Conservation (phyloP, 169 alveolate species). For the Neospora caninum region DNA sequence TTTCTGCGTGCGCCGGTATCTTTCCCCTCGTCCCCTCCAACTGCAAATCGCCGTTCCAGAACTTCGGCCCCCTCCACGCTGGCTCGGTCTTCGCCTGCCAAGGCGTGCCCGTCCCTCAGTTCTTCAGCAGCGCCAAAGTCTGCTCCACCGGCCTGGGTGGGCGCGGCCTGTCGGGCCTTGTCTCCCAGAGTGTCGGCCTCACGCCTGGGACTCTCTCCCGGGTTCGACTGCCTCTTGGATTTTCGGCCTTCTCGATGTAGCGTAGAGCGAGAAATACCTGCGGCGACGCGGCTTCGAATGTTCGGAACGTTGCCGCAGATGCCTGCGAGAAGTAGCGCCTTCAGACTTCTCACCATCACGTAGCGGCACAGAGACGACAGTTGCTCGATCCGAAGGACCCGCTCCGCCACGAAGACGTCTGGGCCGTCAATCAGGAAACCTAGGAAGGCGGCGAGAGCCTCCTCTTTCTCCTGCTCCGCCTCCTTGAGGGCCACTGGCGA, state of each 20-base stretch:
- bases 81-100: too few relatives aligned
- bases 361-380: slow-evolving; percentile 71
- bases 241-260: not conserved
- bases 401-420: slow-evolving; percentile 68
- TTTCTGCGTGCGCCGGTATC: too few relatives aligned
- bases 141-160: too few relatives aligned
- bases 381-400: slow-evolving; percentile 75
- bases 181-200: not conserved
- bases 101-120: too few relatives aligned
- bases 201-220: not conserved
- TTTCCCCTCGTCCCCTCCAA: too few relatives aligned
- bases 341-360: slow-evolving; percentile 72
- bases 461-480: not conserved
- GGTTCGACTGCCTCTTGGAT: not conserved
- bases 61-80: too few relatives aligned
- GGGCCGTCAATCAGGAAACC: slow-evolving; percentile 70
- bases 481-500: not conserved
- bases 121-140: too few relatives aligned
- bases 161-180: not conserved
- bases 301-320: slow-evolving; percentile 64
- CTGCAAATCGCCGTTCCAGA: too few relatives aligned
- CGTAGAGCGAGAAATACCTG: not conserved
- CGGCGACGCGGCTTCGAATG: not conserved
- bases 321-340: slow-evolving; percentile 77
- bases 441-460: slow-evolving; percentile 25